Conservation (phyloP, 305 asterid species). For the Caryopteris hybrid region DNA sequence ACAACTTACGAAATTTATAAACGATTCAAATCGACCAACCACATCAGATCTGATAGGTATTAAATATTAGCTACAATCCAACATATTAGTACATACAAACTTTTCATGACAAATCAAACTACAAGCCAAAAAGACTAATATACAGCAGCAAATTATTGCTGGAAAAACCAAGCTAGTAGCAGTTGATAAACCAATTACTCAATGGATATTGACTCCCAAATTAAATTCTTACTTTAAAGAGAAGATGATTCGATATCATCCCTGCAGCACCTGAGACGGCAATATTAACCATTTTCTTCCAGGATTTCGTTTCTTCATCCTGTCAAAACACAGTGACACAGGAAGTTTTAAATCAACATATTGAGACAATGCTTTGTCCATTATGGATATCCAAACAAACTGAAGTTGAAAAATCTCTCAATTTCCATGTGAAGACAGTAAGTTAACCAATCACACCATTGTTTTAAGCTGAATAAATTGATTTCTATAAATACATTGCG, state of each 20-base stretch:
- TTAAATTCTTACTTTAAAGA: conserved; percentile 61
- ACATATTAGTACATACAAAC: too few species aligned
- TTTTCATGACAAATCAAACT: neutral
- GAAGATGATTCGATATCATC: conserved; percentile 96
- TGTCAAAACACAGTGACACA: conserved; percentile 19
- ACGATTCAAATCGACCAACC: too few species aligned
- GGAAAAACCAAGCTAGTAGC: neutral
- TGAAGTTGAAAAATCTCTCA: neutral
- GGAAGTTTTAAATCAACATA: neutral
- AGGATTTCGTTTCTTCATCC: conserved; percentile 89
- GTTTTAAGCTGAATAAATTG: neutral
- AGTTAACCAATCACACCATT: neutral
- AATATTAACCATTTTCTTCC: conserved; percentile 85
- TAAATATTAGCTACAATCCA: too few species aligned
- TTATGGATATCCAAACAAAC: neutral
- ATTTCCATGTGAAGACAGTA: neutral
- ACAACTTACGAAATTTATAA: too few species aligned
- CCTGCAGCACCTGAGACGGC: conserved; percentile 99
- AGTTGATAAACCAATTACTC: neutral
- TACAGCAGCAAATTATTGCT: neutral
- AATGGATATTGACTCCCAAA: neutral
- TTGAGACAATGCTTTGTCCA: neutral
- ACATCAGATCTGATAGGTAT: too few species aligned
- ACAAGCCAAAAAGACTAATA: neutral
- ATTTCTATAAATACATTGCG: neutral